Evolutionary conservation across 805 yeast species (phyloP), one percentile per base, ranked within the genome.

Genomic region (Teunomyces funiuensis): DNA sequence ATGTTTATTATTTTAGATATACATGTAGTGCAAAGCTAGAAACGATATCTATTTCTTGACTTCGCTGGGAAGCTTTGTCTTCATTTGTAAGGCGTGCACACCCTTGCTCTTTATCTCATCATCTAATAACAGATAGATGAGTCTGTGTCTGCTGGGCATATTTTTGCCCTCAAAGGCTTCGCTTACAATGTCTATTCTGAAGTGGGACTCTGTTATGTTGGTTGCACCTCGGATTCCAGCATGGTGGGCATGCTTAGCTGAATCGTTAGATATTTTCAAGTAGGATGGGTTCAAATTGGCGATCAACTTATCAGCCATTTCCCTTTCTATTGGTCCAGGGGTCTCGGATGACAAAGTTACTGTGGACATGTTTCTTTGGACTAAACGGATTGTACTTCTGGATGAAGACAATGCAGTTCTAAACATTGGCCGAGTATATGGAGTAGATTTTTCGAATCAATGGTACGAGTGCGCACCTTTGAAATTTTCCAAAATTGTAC

Each of bases 161-260:
- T 71, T 61, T 60, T 81, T 71, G 0, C 88, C 90, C 26, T 65
- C 63, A 57, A 90, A 90, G 38, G 63, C 71, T 26, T 80, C 80
- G 51, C 90, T 82, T 7, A 88, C 85, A 4, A 90, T 73, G 36
- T 79, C 82, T 27, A 91, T 61, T 42, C 88, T 65, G 63, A 90
- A 88, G 60, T 91, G 97, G 0, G 95, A 83, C 62, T 91, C 97
- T 2, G 76, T 73, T 11, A 68, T 71, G 61, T 88, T 88, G 2
- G 73, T 51, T 6, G 90, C 88, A 3, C 83, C 88, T 40, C 81
- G 74, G 68, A 88, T 75, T 2, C 95, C 89, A 43, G 81, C 83
- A 61, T 91, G 98, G 49, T 87, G 90, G 2, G 89, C 79, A 62
- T 91, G 98, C 58, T 85, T 85, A 62, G 80, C 80, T 5, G 96